Percentiles rank a stretch among this genome's conserved stretches.
Evolutionary conservation across 73 alveolate genomes (phyloP).

Genomic region (Paramecium tetraurelia): DNA sequence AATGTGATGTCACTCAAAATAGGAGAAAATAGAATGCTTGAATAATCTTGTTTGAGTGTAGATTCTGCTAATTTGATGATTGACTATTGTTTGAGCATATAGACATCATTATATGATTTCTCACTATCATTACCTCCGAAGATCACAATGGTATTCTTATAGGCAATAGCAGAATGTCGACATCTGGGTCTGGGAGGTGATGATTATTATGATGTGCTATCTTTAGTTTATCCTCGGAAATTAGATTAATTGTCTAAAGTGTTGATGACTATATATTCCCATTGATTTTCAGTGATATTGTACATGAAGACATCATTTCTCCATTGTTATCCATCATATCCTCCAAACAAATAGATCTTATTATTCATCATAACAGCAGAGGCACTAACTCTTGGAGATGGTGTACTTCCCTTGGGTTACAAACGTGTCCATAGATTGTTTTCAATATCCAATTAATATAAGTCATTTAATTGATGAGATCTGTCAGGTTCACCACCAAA

Average conservation of each 20-base stretch:
- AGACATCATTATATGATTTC: constrained; percentile 72
- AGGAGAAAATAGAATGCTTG: constrained; percentile 45
- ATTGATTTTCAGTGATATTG: constrained; percentile 45
- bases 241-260: not conserved
- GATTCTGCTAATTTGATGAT: constrained; percentile 68
- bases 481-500: constrained; percentile 89
- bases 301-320: constrained; percentile 78
- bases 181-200: constrained; percentile 77
- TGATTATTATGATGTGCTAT: not conserved
- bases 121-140: constrained; percentile 90
- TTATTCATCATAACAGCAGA: constrained; percentile 78
- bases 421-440: constrained; percentile 55
- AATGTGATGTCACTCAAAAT: constrained; percentile 67
- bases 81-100: constrained; percentile 39
- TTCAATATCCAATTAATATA: constrained; percentile 68
- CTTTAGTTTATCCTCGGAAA: not conserved
- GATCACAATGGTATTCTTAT: constrained; percentile 66
- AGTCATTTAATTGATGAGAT: constrained; percentile 73
- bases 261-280: constrained; percentile 57
- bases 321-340: constrained; percentile 84
- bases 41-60: constrained; percentile 58
- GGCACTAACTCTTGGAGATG: constrained; percentile 82
- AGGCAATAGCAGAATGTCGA: constrained; percentile 76
- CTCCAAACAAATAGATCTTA: constrained; percentile 80
- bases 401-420: constrained; percentile 51